phyloP scores from a whole-genome alignment of 148 eudicot species.

The Cornus suecica region DNA sequence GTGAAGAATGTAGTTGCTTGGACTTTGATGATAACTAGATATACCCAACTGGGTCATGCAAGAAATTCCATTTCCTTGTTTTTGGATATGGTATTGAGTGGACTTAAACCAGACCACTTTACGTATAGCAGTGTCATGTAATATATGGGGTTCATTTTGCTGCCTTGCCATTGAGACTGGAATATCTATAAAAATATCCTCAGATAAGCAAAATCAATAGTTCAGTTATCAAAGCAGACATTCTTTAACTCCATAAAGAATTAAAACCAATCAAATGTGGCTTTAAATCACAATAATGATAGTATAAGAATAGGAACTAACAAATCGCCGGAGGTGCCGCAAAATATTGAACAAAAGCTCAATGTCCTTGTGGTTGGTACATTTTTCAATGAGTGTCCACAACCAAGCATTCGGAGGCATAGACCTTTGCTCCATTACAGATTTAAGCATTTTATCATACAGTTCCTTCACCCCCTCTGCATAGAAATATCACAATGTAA shows the following conservation, averaged over 20 bases:
- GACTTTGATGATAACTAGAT: no score
- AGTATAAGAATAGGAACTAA: constrained; percentile 37
- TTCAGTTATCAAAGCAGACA: background rate
- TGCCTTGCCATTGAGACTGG: no score
- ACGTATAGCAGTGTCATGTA: constrained; percentile 42
- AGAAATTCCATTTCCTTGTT: no score
- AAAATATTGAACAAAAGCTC: constrained; percentile 62
- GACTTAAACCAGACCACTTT: no score
- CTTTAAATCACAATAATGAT: background rate
- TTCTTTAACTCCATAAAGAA: constrained; percentile 9
- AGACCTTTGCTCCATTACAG: constrained; percentile 51
- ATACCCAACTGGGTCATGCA: no score
- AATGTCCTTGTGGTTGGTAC: constrained; percentile 57
- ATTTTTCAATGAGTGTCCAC: constrained; percentile 76
- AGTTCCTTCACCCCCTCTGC: constrained; percentile 75
- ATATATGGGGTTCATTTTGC: no score
- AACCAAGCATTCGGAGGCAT: constrained; percentile 91
- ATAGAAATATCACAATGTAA: constrained; percentile 21
- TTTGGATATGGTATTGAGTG: no score
- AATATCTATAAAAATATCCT: no score
- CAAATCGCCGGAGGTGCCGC: constrained; percentile 69
- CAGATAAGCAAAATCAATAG: background rate
- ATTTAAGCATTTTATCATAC: constrained; percentile 64
- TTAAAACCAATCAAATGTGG: background rate
- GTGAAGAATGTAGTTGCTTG: no score